phyloP scores from a whole-genome alignment of 768 basidiomycete genomes.

The Podaxis sp. region DNA sequence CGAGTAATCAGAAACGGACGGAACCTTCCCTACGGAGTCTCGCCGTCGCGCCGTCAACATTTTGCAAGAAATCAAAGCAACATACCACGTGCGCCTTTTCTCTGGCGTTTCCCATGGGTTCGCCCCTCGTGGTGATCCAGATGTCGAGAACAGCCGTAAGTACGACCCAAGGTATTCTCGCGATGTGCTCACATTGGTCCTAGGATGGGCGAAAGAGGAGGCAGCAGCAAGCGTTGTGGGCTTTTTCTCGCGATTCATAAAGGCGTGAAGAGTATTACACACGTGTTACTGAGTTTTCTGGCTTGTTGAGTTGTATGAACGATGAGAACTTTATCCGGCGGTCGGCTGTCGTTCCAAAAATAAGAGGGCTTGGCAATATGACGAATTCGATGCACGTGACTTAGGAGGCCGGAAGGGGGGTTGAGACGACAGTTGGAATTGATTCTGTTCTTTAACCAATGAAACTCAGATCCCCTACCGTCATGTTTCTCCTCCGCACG shows the following conservation, averaged over 20 bases:
- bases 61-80: constrained; percentile 46
- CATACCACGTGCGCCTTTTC: constrained; percentile 60
- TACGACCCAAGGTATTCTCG: constrained; percentile 1
- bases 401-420: background rate
- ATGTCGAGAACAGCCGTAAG: constrained; percentile 39
- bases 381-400: background rate
- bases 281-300: background rate
- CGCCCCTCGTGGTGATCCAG: constrained; percentile 44
- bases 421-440: background rate
- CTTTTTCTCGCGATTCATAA: constrained; percentile 52
- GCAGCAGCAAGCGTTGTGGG: constrained; percentile 47
- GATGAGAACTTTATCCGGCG: no score
- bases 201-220: constrained; percentile 65
- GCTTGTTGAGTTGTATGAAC: background rate
- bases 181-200: background rate
- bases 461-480: constrained; percentile 22
- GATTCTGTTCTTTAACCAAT: constrained; percentile 13
- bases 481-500: constrained; percentile 26
- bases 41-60: constrained; percentile 60
- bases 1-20: constrained; percentile 45
- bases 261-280: constrained; percentile 2
- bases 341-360: no score
- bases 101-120: constrained; percentile 51
- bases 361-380: background rate
- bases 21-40: constrained; percentile 49